phyloP scores from a whole-genome alignment of 1,284 basidiomycete species.

The Wallemia ichthyophaga region DNA sequence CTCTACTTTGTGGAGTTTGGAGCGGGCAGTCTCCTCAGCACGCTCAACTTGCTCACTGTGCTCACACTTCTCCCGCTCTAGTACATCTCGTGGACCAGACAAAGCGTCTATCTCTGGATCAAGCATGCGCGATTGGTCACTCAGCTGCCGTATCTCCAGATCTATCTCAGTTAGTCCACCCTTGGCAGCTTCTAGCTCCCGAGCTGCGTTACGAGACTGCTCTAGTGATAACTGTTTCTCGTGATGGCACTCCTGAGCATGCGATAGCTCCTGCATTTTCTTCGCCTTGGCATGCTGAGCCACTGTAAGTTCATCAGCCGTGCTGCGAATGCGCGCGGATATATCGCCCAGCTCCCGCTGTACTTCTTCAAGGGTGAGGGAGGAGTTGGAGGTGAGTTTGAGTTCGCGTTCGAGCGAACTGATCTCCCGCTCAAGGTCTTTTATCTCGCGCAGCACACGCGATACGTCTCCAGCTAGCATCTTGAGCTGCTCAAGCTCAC shows the following conservation, averaged over 20 bases:
- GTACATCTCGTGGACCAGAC: neutral
- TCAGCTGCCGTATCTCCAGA: neutral
- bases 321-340: neutral
- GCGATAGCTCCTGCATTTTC: slow-evolving; percentile 5
- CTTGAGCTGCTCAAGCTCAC: slow-evolving; percentile 34
- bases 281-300: slow-evolving; percentile 5
- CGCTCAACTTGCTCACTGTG: neutral
- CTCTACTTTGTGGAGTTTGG: neutral
- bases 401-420: slow-evolving; percentile 36
- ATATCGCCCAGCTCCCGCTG: slow-evolving; percentile 29
- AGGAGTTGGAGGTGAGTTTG: slow-evolving; percentile 30
- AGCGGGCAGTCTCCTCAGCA: neutral
- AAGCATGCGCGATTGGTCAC: neutral
- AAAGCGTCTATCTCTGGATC: neutral
- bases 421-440: slow-evolving; percentile 33
- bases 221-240: slow-evolving; percentile 3
- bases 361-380: slow-evolving; percentile 54
- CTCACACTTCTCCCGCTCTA: neutral
- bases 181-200: neutral
- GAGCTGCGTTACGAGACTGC: neutral
- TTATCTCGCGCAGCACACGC: slow-evolving; percentile 32
- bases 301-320: neutral
- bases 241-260: slow-evolving; percentile 4
- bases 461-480: slow-evolving; percentile 31
- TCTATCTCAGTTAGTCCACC: neutral